Evolutionary conservation across 768 basidiomycete species (phyloP), one percentile per base, ranked within the genome.

Genomic region (Kwoniella heveanensis): DNA sequence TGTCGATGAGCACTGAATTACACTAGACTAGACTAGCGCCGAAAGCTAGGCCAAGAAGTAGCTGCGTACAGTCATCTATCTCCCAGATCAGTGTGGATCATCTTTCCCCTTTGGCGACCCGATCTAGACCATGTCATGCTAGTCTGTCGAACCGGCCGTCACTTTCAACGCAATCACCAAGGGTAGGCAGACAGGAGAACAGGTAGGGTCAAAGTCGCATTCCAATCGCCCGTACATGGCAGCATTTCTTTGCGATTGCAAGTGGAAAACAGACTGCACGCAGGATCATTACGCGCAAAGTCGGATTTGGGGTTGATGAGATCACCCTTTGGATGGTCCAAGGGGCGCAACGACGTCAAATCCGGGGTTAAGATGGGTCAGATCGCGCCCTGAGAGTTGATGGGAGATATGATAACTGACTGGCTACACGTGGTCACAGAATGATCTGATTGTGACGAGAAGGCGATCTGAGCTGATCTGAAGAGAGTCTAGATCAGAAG

Each of bases 281-380:
- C n/a, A n/a, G n/a, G n/a, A n/a, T n/a, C n/a, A 36, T 13, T 13
- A 36, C 13, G 32, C 32, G 32, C 6, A 13, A 6, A 36, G 7
- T 47, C 46, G 53, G 26, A 62, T 47, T 37, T 52, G 58, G 65
- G 65, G 65, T 66, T 10, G 30, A 24, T 21, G 65, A 66, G 37
- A 30, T 62, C 29, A 51, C 65, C 24, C 55, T 46, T 62, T 61
- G 55, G 65, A 66, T 48, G 65, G 60, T 15, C 8, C 39, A 13
- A 17, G 57, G 50, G 56, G 44, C 60, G 39, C 39, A 44, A 17
- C 8, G 39, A 9, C 39, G 39, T 44, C 39, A 44, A 27, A n/a
- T 21, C 51, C 26, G 51, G n/a, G n/a, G n/a, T n/a, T n/a, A n/a
- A n/a, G n/a, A n/a, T n/a, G n/a, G 29, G 29, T 52, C 25, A 13